phyloP scores from a whole-genome alignment of 805 yeast genomes.

The Candida boidinii region DNA sequence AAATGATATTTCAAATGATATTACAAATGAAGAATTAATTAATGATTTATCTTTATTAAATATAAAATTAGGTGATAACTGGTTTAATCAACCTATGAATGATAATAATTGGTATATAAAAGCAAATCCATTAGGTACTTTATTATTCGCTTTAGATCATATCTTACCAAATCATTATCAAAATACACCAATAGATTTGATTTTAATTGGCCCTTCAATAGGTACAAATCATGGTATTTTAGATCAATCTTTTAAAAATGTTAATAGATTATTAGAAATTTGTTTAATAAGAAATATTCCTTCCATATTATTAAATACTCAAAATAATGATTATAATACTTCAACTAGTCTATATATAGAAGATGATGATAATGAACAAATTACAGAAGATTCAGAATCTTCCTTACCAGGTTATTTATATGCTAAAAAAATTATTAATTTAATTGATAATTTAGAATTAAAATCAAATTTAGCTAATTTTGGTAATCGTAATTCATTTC shows the following conservation, averaged over 20 bases:
- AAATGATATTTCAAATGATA: not conserved
- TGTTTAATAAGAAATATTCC: conserved; percentile 17
- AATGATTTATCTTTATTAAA: not conserved
- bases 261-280: conserved; percentile 12
- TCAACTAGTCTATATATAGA: conserved; percentile 3
- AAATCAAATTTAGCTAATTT: conserved; percentile 1
- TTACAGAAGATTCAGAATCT: not conserved
- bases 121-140: conserved; percentile 35
- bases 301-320: conserved; percentile 11
- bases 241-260: conserved; percentile 11
- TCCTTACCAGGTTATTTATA: conserved; percentile 1
- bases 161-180: conserved; percentile 31
- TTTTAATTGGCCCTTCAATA: conserved; percentile 38
- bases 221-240: conserved; percentile 33
- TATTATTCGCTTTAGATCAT: conserved; percentile 33
- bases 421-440: conserved; percentile 7
- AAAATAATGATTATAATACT: conserved; percentile 1
- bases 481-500: conserved; percentile 15
- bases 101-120: conserved; percentile 35
- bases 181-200: conserved; percentile 31
- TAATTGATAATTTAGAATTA: conserved; percentile 5
- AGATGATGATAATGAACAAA: conserved; percentile 3
- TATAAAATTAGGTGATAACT: not conserved
- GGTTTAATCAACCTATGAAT: conserved; percentile 2
- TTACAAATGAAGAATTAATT: too few relatives aligned